Base-by-base conservation (phyloP, 2,329 filamentous ascomycete species). In the Pseudogymnoascus sp. region DNA sequence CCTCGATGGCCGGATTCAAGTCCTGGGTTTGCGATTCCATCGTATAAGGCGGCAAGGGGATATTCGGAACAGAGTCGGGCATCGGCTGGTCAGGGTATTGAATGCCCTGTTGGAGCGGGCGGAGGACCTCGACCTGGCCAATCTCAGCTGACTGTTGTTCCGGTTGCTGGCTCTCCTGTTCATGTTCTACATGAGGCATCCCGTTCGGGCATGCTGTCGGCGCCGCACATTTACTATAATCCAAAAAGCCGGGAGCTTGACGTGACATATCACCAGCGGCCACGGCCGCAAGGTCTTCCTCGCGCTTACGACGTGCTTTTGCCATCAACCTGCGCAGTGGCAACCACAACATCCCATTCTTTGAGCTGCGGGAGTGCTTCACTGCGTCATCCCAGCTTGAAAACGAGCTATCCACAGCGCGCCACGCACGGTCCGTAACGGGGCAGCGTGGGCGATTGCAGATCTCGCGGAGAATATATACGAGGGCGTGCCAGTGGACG, bases 281-380 rank as follows among this genome's bases (percentile, higher is more conserved):
- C 8, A 62, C 8, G 20, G 39, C 47, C 22, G 72, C 70, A 15
- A 79, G 68, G 60, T 84, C 82, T 61, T 77, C 78, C 41, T 77
- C 75, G 57, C 84, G 75, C 43, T 79, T 80, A 11, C 77, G 76
- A 47, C 75, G 74, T 11, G 85, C 85, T 68, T 82, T 83, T 12
- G 77, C 77, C 72, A 87, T 81, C 2, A 88, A 73, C 64, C 82
- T 84, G 25, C 78, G 75, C 53, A 89, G 73, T 0, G 85, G 85
- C 43, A 81, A 80, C 85, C 86, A 88, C 0, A 88, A 72, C 73
- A 83, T 81, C 2, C 82, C 80, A 59, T 78, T 78, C 60, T 77
- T 78, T n/a, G 73, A 72, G 22, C 60, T 60, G 14, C 57, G 57
- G 14, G 58, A 60, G n/a, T 73, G 65, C 9, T 38, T 58, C 2